Percentiles rank a stretch among this genome's conserved stretches.
These are phyloP conservation scores for Mortierella sp. DNA, from an alignment of 371 early-diverging fungal species.

Conservation along the genomic window DNA sequence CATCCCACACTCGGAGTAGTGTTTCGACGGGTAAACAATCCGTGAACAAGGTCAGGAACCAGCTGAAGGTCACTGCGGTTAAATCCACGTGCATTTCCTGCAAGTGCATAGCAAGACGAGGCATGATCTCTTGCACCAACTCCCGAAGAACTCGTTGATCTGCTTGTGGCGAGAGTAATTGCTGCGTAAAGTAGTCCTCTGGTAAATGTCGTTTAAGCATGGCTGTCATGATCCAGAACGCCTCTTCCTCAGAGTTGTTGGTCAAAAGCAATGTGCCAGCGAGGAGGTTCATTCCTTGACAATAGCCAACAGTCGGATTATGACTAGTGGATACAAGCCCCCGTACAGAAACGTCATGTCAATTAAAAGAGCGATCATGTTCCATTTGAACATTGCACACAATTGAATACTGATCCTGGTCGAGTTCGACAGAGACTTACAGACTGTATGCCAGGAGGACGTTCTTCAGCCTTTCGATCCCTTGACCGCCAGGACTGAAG, in stretches of 20 bases:
- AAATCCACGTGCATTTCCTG: constrained; percentile 51
- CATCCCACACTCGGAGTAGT: constrained; percentile 56
- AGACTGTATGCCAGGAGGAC: constrained; percentile 54
- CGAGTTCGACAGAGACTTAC: no score
- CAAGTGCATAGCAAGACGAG: constrained; percentile 42
- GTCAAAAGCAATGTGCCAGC: constrained; percentile 53
- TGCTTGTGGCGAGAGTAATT: constrained; percentile 50
- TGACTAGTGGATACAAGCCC: constrained; percentile 37
- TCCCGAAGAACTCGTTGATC: constrained; percentile 55
- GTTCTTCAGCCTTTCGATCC: constrained; percentile 50
- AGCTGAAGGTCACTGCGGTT: constrained; percentile 56
- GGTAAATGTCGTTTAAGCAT: constrained; percentile 51
- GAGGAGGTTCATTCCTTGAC: constrained; percentile 57
- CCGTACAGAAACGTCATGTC: background rate
- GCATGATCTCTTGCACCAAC: constrained; percentile 49
- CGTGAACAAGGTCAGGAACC: constrained; percentile 57
- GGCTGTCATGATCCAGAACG: constrained; percentile 53
- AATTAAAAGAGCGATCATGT: no score
- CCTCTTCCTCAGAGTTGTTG: constrained; percentile 53
- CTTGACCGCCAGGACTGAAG: constrained; percentile 52
- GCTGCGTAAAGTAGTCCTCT: constrained; percentile 51
- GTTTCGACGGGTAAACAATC: constrained; percentile 52
- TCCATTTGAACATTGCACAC: no score
- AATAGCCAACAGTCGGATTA: constrained; percentile 55
- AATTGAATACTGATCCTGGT: no score